phyloP scores from a whole-genome alignment of 2,329 filamentous ascomycete species.

The Tothia fuscella region DNA sequence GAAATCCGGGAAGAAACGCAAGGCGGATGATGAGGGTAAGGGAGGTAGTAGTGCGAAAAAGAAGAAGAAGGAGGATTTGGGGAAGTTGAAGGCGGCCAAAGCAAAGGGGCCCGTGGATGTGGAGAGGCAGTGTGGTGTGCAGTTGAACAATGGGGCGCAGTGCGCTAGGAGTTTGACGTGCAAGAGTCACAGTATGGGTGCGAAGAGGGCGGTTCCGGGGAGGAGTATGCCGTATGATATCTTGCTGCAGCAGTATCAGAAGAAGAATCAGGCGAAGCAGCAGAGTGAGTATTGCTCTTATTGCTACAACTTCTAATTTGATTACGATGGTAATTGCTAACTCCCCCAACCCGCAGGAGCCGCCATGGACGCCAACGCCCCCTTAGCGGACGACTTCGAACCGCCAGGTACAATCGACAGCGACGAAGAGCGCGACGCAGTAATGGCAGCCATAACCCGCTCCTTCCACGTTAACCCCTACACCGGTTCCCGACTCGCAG shows the following conservation, averaged over 20 bases:
- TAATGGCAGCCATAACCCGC: slow-evolving; percentile 65
- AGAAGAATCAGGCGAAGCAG: slow-evolving; percentile 97
- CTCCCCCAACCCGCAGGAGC: slow-evolving; percentile 53
- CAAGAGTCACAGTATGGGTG: slow-evolving; percentile 92
- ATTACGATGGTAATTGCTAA: background rate
- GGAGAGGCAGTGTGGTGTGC: slow-evolving; percentile 84
- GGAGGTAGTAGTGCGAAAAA: slow-evolving; percentile 61
- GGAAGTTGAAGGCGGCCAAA: slow-evolving; percentile 71
- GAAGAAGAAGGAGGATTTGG: slow-evolving; percentile 93
- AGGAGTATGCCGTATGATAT: slow-evolving; percentile 85
- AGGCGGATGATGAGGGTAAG: slow-evolving; percentile 53
- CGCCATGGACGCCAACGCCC: slow-evolving; percentile 86
- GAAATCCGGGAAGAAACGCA: slow-evolving; percentile 34
- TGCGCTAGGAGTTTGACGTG: slow-evolving; percentile 85
- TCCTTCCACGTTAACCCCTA: slow-evolving; percentile 31
- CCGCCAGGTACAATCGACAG: slow-evolving; percentile 70
- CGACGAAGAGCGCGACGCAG: slow-evolving; percentile 82
- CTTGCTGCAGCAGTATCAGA: slow-evolving; percentile 57
- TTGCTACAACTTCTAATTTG: background rate
- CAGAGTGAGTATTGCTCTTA: slow-evolving; percentile 60
- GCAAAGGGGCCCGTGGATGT: slow-evolving; percentile 90
- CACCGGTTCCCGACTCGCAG: slow-evolving; percentile 1
- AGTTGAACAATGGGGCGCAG: slow-evolving; percentile 70
- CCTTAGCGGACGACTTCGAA: slow-evolving; percentile 71
- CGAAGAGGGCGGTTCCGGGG: slow-evolving; percentile 78